Base-by-base conservation (phyloP, 2,329 filamentous ascomycete genomes). In the Tolypocladium nubicola region DNA sequence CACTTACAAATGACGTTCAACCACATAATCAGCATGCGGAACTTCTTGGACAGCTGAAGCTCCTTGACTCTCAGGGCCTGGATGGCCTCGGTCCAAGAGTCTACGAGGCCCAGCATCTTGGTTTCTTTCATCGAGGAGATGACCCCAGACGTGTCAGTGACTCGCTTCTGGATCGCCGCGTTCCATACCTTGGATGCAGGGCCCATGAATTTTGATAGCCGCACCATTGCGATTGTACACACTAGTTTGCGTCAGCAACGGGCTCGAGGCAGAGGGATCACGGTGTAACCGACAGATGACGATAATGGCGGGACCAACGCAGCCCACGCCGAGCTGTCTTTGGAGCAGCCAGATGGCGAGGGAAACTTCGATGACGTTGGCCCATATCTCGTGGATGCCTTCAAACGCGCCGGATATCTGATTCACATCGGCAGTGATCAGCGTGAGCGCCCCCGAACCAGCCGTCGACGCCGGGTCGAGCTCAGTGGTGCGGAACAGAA, bases 321-420 rank as follows among this genome's bases (percentile, higher is more conserved):
- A 79, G 0, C 76, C 76, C 1, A 70, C 65, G 0, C 77, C 77
- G 4, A 81, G 64, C 53, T 79, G 71, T 11, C 64, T 64, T 19
- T 77, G 69, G 0, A 83, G 64, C 0, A 82, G 65, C 61, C 71
- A 82, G 33, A 76, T 70, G 1, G 74, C 75, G 19, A 80, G 53
- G 1, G 61, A 69, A 23, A 77, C 72, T 58, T 80, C 74, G 0
- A 79, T 61, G 1, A 69, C 55, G 39, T 66, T 71, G 1, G 70
- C 72, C 74, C 74, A 76, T 2, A 72, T 57, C 30, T 77, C 74
- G 54, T 77, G 76, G 37, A 75, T 59, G 0, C 61, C 67, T n/a
- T 65, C 62, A 52, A 72, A 69, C 0, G 71, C 71, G 0, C 63
- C 61, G 2, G 65, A 65, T 13, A 78, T 71, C 0, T 71, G 68